These are phyloP conservation scores for Didymella glomerata DNA, from an alignment of 2,329 filamentous ascomycete genomes.

Conservation along the genomic window DNA sequence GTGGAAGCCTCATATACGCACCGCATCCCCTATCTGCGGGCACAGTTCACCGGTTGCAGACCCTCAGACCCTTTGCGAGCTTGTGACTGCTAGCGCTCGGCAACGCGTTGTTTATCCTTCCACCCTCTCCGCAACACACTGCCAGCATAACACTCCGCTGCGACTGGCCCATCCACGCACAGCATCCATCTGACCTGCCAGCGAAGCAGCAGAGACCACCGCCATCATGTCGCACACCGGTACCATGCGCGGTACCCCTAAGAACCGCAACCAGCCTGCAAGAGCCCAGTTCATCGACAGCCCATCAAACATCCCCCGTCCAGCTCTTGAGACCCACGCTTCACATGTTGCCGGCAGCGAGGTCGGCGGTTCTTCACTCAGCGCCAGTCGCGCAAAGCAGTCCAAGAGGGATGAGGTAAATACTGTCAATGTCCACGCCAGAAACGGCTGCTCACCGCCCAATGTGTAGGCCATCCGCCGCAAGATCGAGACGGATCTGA, in stretches of 20 bases:
- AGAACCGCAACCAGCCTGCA: constrained; percentile 63
- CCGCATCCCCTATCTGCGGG: constrained; percentile 6
- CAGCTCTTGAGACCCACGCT: constrained; percentile 67
- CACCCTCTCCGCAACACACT: constrained; percentile 11
- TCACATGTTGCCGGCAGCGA: constrained; percentile 64
- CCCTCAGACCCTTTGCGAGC: constrained; percentile 8
- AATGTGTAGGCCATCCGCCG: constrained; percentile 82
- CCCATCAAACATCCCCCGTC: constrained; percentile 76
- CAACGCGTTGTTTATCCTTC: constrained; percentile 19
- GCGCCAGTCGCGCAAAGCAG: constrained; percentile 94
- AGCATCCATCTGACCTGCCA: constrained; percentile 19
- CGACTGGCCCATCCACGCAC: constrained; percentile 14
- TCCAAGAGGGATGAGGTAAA: constrained; percentile 97
- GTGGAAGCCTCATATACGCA: constrained; percentile 10
- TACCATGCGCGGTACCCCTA: constrained; percentile 76
- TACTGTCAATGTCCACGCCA: constrained; percentile 25
- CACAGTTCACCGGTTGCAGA: constrained; percentile 16
- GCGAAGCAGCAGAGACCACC: constrained; percentile 22
- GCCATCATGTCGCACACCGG: constrained; percentile 66
- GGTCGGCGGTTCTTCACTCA: constrained; percentile 73
- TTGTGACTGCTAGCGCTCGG: constrained; percentile 21
- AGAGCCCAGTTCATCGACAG: constrained; percentile 63
- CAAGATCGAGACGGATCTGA: constrained; percentile 97
- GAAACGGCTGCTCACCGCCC: constrained; percentile 13
- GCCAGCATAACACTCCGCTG: constrained; percentile 9